These are phyloP conservation scores for Epichloe uncinata DNA, from an alignment of 2,329 filamentous ascomycete species.

Conservation along the genomic window DNA sequence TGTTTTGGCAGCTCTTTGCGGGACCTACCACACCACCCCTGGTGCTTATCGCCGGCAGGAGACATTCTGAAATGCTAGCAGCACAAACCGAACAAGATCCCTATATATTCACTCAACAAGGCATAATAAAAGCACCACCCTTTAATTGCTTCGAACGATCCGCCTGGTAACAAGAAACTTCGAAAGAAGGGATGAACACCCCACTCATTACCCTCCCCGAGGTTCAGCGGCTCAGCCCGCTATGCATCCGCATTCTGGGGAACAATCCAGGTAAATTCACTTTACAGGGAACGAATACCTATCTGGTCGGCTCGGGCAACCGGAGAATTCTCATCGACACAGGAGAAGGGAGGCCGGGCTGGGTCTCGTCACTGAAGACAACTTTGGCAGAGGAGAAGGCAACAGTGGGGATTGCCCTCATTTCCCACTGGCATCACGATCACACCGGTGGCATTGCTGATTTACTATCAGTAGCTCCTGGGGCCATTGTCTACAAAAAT, in stretches of 20 bases:
- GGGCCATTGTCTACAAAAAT: conserved; percentile 53
- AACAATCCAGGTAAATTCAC: conserved; percentile 81
- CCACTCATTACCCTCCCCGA: conserved; percentile 50
- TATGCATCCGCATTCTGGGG: conserved; percentile 72
- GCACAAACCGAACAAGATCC: no score
- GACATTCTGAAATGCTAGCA: no score
- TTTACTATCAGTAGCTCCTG: conserved; percentile 49
- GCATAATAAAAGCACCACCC: not conserved
- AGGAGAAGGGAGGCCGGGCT: conserved; percentile 65
- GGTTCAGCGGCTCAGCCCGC: conserved; percentile 63
- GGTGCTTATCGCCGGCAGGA: no score
- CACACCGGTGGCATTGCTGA: conserved; percentile 67
- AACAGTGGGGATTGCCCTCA: conserved; percentile 52
- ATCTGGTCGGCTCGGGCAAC: conserved; percentile 67
- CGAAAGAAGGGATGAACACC: conserved; percentile 1
- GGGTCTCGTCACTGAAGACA: conserved; percentile 52
- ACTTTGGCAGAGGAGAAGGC: conserved; percentile 56
- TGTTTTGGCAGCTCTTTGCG: no score
- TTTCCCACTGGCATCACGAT: conserved; percentile 90
- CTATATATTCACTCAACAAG: no score
- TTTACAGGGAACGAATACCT: conserved; percentile 81
- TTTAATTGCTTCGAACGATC: not conserved
- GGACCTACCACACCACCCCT: not conserved
- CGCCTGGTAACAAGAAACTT: not conserved
- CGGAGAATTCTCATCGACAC: conserved; percentile 78